Base-by-base conservation (phyloP, 306 rosid genomes). In the Ammopiptanthus mongolicus region DNA sequence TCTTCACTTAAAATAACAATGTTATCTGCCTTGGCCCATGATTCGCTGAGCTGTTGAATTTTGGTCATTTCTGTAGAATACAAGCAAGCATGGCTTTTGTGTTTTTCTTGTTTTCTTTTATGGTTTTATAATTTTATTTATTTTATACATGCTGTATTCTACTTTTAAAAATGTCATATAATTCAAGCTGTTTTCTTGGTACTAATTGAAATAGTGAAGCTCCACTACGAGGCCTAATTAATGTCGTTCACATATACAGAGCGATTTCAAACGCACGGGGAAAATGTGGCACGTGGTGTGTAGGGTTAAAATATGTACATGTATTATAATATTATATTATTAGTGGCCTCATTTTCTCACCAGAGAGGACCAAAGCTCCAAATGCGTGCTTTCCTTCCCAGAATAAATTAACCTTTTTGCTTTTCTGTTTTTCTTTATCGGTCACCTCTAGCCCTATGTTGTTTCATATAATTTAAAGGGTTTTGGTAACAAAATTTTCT, bases 201-300 rank as follows among this genome's bases (percentile, higher is more conserved):
- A 15, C 72, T 1, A 6, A 36, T 8, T 10, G 46, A 67, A 39
- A 31, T 1, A 50, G 8, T 47, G 62, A 71, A 57, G 71, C 58
- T 69, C 68, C 58, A 6, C 69, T 3, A 2, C 8, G 29, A n/a
- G 39, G 3, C 5, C 67, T 17, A 19, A 39, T 29, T 14, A 31
- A 65, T 51, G 52, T 1, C 22, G 13, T 59, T 48, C 31, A 56
- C 48, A 47, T 4, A 48, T 23, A 44, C 12, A 23, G 31, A 47
- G 5, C 9, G 39, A 39, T 39, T 74, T 13, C 25, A 36, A 60
- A 48, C 51, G 13, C 80, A 69, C 41, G 73, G 28, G 37, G 12
- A 68, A 61, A 75, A 66, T 58, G 55, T 41, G 76, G 53, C 76
- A 74, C 65, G 51, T 74, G 80, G 41, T 61, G 4, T 65, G 76